Evolutionary conservation across 495 filamentous ascomycete genomes (phyloP).

Genomic region (Xylaria bambusicola): DNA sequence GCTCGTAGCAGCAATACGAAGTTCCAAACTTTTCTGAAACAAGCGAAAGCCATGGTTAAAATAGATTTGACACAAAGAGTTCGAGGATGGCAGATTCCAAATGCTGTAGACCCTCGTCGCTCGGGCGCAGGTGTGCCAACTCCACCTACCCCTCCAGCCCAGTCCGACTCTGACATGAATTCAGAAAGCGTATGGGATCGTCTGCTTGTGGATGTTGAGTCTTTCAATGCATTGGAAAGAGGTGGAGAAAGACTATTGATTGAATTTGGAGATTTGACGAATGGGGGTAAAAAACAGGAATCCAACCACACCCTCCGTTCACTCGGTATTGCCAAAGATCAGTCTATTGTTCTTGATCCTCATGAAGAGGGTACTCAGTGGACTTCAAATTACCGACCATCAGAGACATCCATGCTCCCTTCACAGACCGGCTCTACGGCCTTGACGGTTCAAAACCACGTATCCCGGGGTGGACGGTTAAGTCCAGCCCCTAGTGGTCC

Average conservation of each 20-base stretch:
- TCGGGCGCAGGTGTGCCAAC: constrained; percentile 15
- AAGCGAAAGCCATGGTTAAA: constrained; percentile 64
- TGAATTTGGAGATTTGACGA: constrained; percentile 68
- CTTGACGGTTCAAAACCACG: constrained; percentile 32
- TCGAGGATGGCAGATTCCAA: constrained; percentile 72
- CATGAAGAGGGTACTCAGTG: constrained; percentile 33
- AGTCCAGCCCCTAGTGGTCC: constrained; percentile 61
- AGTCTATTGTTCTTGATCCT: constrained; percentile 39
- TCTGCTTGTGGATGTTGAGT: constrained; percentile 70
- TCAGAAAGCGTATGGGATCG: constrained; percentile 60
- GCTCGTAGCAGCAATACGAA: constrained; percentile 67
- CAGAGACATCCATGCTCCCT: constrained; percentile 23
- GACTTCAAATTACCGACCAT: constrained; percentile 27
- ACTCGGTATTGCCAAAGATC: constrained; percentile 37
- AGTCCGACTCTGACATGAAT: constrained; percentile 24
- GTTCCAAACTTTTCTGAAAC: constrained; percentile 72
- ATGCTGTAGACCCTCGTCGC: constrained; percentile 21
- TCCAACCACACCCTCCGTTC: constrained; percentile 26
- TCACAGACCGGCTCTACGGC: constrained; percentile 30
- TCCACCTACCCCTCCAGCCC: constrained; percentile 27
- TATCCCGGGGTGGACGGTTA: constrained; percentile 56
- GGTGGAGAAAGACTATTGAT: constrained; percentile 71
- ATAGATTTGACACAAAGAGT: constrained; percentile 73
- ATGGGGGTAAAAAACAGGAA: constrained; percentile 60
- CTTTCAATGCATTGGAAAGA: constrained; percentile 68